Evolutionary conservation across 2,329 filamentous ascomycete species (phyloP), one percentile per base, ranked within the genome.

Genomic region (Fusarium sp.): DNA sequence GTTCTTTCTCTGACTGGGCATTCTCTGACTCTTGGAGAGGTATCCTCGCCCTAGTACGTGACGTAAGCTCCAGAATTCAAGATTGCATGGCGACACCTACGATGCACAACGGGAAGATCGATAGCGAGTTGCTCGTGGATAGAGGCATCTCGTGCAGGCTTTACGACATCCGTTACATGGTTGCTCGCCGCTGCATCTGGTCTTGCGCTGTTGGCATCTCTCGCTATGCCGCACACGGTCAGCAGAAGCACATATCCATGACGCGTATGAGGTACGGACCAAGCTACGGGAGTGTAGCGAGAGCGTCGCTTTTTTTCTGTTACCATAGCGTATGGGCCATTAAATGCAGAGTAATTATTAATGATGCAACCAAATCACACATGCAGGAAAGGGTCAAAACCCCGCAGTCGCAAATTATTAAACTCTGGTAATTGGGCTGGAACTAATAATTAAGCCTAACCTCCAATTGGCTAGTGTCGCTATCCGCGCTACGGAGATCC

Each of bases 391-490:
- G 18, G 47, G n/a, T 31, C 17, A 18, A 49, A 49, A 33, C 28
- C 47, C 20, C 15, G 47, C 47, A 31, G 10, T 49, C 15, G 5
- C 7, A 5, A 18, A 18, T 49, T 9, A 5, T 31, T 9, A 8
- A 26, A 2, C 2, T 48, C 14, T 48, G 14, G 14, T 0, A 17
- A 1, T 13, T 22, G 28, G 5, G 28, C 12, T n/a, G 10, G 15
- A 6, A n/a, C 45, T 31, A 31, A 12, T 5, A 4, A 31, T 12
- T 12, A 17, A 28, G 45, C 26, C 26, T 14, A 20, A 31, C 3
- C 7, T 7, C 45, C 11, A 18, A 31, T 48, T 48, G 26, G 24
- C 24, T 26, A 7, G 22, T 41, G 20, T 14, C 7, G 20, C 38
- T 22, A 22, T 8, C 13, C 39, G 13, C 11, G 3, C 24, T 7